Conservation (phyloP, 495 filamentous ascomycete species). For the Penicillium daleae region DNA sequence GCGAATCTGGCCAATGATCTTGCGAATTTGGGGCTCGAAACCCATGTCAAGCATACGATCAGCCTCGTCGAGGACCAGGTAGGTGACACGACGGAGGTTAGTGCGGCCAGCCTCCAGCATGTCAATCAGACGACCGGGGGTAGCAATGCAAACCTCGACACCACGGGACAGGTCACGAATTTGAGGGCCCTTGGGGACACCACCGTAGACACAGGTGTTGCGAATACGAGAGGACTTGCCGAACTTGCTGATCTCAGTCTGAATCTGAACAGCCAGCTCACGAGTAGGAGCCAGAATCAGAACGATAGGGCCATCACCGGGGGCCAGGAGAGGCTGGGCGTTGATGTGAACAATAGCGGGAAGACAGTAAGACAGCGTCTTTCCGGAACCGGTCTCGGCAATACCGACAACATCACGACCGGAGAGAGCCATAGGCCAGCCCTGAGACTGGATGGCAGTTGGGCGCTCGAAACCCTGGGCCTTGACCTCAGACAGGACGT, state of each 20-base stretch:
- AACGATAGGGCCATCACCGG: conserved; percentile 95
- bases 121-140: conserved; percentile 95
- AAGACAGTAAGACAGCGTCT: conserved; percentile 97
- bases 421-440: conserved; percentile 98
- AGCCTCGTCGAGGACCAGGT: conserved; percentile 96
- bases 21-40: conserved; percentile 99
- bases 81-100: conserved; percentile 97
- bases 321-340: conserved; percentile 95
- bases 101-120: conserved; percentile 98
- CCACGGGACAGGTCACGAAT: conserved; percentile 92
- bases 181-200: conserved; percentile 95
- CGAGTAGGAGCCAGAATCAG: conserved; percentile 93
- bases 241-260: conserved; percentile 99
- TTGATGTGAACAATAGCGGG: conserved; percentile 99
- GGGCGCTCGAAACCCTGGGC: conserved; percentile 91
- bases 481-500: conserved; percentile 98
- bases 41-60: conserved; percentile 99
- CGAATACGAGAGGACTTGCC: conserved; percentile 97
- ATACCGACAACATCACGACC: conserved; percentile 99
- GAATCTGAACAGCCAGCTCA: conserved; percentile 97
- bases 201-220: conserved; percentile 98
- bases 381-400: conserved; percentile 98
- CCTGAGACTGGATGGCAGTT: conserved; percentile 96
- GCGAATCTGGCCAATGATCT: conserved; percentile 96
- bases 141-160: conserved; percentile 97